phyloP scores from a whole-genome alignment of 306 rosid genomes.

The Prunus mira region DNA sequence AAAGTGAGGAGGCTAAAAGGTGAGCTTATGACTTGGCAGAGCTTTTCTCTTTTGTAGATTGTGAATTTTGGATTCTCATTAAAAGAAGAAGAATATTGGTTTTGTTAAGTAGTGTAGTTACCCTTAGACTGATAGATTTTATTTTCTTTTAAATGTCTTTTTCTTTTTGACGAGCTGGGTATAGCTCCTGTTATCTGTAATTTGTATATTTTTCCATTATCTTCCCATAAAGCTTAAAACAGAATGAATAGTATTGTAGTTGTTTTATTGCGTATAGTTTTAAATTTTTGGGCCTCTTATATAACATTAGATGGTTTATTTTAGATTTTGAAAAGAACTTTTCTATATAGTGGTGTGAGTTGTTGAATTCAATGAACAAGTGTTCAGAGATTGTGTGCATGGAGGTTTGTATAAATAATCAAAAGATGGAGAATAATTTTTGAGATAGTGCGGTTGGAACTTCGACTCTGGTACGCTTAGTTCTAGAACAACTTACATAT shows the following conservation, averaged over 20 bases:
- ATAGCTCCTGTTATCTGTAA: background rate
- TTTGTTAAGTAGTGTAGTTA: too few species aligned
- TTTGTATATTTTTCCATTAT: background rate
- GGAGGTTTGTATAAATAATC: background rate
- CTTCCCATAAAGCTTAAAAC: background rate
- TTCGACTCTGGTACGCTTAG: background rate
- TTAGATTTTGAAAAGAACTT: too few species aligned
- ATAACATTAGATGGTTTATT: background rate
- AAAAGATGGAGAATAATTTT: background rate
- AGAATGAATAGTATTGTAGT: background rate
- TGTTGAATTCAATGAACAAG: background rate
- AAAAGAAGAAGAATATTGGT: background rate
- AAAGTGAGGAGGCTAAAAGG: conserved; percentile 37
- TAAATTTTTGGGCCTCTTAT: background rate
- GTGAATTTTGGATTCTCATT: background rate
- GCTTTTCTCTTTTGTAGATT: background rate
- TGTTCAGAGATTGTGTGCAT: background rate
- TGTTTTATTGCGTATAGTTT: background rate
- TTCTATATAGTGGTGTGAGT: background rate
- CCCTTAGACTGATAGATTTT: too few species aligned
- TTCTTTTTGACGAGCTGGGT: background rate
- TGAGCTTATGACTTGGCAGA: conserved; percentile 13
- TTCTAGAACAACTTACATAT: background rate
- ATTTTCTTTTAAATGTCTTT: background rate
- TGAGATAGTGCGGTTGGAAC: background rate